Percentiles rank a stretch among this genome's conserved stretches.
phyloP scores from a whole-genome alignment of 208 protist species.

The Trichomonas gallinae region DNA sequence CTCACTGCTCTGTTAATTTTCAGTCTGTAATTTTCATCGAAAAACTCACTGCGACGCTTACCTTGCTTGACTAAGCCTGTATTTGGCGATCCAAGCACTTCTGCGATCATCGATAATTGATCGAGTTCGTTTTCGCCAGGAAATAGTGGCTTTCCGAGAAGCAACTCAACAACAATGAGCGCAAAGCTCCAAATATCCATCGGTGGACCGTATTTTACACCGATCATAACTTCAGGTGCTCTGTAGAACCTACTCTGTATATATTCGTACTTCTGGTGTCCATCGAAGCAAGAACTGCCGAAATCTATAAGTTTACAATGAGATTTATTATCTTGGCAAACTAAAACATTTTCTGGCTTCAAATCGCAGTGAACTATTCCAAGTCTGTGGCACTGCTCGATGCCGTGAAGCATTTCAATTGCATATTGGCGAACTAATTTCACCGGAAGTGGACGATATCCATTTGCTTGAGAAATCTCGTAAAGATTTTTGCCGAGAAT shows the following conservation, averaged over 20 bases:
- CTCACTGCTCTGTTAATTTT: background rate
- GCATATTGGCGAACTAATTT: slow-evolving; percentile 35
- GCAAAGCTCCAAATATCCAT: slow-evolving; percentile 82
- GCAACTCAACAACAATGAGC: slow-evolving; percentile 90
- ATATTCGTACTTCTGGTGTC: slow-evolving; percentile 66
- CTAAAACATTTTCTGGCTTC: slow-evolving; percentile 54
- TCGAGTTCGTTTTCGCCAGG: slow-evolving; percentile 29
- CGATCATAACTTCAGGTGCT: slow-evolving; percentile 63
- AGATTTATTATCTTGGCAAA: background rate
- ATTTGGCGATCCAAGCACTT: slow-evolving; percentile 28
- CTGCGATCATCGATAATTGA: slow-evolving; percentile 23
- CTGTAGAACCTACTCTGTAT: slow-evolving; percentile 79
- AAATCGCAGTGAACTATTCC: slow-evolving; percentile 42
- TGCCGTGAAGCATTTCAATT: slow-evolving; percentile 33
- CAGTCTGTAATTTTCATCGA: background rate
- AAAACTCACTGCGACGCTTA: background rate
- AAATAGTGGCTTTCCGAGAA: slow-evolving; percentile 60
- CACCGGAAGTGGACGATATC: slow-evolving; percentile 36
- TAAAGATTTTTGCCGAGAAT: slow-evolving; percentile 42
- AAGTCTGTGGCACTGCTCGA: slow-evolving; percentile 17
- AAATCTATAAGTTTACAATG: slow-evolving; percentile 51
- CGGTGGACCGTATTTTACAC: slow-evolving; percentile 16
- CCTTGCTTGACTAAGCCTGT: background rate
- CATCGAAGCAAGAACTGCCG: slow-evolving; percentile 42
- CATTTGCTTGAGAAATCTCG: slow-evolving; percentile 33